Conservation (phyloP, 2,329 filamentous ascomycete species). For the Ascochyta lentis region DNA sequence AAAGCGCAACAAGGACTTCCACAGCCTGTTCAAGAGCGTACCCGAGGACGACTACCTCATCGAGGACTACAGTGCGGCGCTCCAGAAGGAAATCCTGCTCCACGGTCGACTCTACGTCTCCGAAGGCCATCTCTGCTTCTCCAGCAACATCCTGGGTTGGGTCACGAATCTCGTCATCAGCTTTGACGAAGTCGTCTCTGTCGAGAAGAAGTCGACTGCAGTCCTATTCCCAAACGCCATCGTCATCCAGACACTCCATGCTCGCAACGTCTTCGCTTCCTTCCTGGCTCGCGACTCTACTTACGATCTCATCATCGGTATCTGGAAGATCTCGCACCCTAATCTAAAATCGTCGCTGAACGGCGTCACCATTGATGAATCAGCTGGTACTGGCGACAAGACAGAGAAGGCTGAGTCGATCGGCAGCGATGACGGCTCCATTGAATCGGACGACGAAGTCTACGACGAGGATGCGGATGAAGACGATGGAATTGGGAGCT, state of each 20-base stretch:
- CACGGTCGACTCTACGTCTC: constrained; percentile 95
- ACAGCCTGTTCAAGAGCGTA: constrained; percentile 91
- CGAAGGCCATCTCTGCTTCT: constrained; percentile 97
- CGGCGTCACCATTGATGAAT: constrained; percentile 79
- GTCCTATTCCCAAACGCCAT: constrained; percentile 96
- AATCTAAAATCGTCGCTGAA: constrained; percentile 90
- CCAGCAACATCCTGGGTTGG: constrained; percentile 98
- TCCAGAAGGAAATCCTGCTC: constrained; percentile 93
- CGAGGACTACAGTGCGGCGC: constrained; percentile 95
- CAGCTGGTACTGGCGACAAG: constrained; percentile 77
- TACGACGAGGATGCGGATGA: constrained; percentile 83
- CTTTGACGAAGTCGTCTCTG: constrained; percentile 95
- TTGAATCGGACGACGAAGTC: constrained; percentile 76
- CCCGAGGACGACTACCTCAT: constrained; percentile 98
- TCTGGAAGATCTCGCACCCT: constrained; percentile 97
- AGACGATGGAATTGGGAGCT: constrained; percentile 71
- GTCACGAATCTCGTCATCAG: constrained; percentile 96
- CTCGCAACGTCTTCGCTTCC: constrained; percentile 94
- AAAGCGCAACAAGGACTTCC: constrained; percentile 95
- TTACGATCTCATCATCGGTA: constrained; percentile 95
- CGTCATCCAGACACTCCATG: constrained; percentile 93
- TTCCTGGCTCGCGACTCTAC: constrained; percentile 94
- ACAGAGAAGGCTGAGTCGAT: constrained; percentile 81
- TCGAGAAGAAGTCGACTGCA: constrained; percentile 96
- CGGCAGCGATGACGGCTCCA: constrained; percentile 54